Evolutionary conservation across 352 stramenopile genomes (phyloP).

Genomic region (Phytophthora tubulina): DNA sequence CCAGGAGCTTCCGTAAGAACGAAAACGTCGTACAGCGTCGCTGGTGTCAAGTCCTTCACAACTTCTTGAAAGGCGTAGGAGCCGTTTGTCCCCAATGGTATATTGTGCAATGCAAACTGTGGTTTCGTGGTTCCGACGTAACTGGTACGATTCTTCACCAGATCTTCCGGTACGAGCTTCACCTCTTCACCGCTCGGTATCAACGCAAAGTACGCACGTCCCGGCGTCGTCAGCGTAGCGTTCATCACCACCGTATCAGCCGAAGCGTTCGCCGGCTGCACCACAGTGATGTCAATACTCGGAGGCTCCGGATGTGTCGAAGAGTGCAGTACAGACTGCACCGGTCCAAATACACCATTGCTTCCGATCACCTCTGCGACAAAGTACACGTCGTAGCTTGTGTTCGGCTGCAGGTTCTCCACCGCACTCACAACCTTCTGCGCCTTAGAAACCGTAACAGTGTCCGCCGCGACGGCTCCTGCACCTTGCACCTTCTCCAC

Average conservation of each 20-base stretch:
- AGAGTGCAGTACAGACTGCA: conserved; percentile 71
- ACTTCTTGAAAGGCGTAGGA: conserved; percentile 39
- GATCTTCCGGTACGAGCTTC: conserved; percentile 30
- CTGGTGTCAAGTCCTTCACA: conserved; percentile 43
- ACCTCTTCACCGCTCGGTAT: conserved; percentile 38
- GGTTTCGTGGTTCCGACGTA: conserved; percentile 5
- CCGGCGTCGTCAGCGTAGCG: conserved; percentile 48
- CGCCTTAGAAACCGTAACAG: conserved; percentile 51
- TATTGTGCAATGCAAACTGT: conserved; percentile 46
- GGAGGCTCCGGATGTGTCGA: conserved; percentile 67
- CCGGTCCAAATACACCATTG: conserved; percentile 80
- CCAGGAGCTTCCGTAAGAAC: conserved; percentile 66
- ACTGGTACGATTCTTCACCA: conserved; percentile 42
- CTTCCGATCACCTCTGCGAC: conserved; percentile 79
- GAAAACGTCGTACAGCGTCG: conserved; percentile 71
- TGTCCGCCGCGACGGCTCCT: conserved; percentile 43
- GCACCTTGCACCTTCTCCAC: conserved; percentile 9
- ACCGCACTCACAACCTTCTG: conserved; percentile 67
- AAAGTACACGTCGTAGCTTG: conserved; percentile 87
- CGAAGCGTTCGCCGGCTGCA: conserved; percentile 48
- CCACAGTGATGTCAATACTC: conserved; percentile 25
- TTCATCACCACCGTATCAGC: conserved; percentile 46
- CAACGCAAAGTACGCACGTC: conserved; percentile 60
- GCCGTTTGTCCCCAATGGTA: conserved; percentile 31
- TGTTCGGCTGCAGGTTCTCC: conserved; percentile 56